Percentiles rank a stretch among this genome's conserved stretches.
These are phyloP conservation scores for Polygonum aviculare DNA, from an alignment of 148 eudicot species.

Conservation along the genomic window DNA sequence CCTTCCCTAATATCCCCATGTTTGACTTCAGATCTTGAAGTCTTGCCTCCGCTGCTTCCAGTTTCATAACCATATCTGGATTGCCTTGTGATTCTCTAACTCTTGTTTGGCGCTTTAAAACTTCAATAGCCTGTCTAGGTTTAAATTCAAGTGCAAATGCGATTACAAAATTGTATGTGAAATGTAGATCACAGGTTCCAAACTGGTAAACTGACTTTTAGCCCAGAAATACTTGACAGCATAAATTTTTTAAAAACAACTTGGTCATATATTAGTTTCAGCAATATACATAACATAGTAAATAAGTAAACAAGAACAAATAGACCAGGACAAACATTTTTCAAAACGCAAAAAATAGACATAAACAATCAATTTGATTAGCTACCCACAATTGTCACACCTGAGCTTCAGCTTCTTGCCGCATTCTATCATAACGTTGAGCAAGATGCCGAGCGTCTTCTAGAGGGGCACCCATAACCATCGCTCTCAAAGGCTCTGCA, in stretches of 20 bases:
- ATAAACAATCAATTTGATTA: background rate
- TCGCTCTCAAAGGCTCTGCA: conserved; percentile 94
- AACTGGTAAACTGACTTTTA: background rate
- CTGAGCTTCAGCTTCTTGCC: conserved; percentile 99
- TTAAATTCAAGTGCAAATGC: conserved; percentile 22
- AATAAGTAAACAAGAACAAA: background rate
- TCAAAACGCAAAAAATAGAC: background rate
- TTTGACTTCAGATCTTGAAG: conserved; percentile 84
- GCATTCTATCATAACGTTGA: conserved; percentile 90
- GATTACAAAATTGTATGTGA: conserved; percentile 15
- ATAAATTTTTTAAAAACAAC: background rate
- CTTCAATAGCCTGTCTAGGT: conserved; percentile 94
- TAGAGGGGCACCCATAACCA: conserved; percentile 98
- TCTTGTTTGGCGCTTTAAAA: conserved; percentile 78
- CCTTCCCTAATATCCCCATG: conserved; percentile 74
- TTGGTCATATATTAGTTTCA: background rate
- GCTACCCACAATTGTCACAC: conserved; percentile 26
- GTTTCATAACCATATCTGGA: conserved; percentile 70
- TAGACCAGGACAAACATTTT: background rate
- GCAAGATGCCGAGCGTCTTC: conserved; percentile 99
- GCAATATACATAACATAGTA: background rate
- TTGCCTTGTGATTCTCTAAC: conserved; percentile 66
- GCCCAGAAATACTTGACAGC: background rate
- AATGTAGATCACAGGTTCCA: background rate
- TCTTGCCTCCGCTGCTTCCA: conserved; percentile 81